A percentile compares a stretch with the other conserved stretches of the same genome.
Conservation (phyloP, 768 basidiomycete genomes). For the Trametes villosa region DNA sequence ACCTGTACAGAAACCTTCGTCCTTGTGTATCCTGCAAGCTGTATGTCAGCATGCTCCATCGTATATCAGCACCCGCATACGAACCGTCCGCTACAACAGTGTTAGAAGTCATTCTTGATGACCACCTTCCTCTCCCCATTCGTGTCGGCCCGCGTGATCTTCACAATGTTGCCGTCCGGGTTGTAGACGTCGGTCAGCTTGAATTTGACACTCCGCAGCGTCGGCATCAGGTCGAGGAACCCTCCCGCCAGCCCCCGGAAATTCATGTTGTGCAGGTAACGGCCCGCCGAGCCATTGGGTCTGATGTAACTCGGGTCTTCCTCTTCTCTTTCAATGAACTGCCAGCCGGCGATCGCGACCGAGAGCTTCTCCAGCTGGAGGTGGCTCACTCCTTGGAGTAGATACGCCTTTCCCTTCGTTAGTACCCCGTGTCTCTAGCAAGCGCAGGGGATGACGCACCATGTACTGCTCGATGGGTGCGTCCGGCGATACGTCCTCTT, state of each 20-base stretch:
- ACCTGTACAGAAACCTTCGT: too few relatives aligned
- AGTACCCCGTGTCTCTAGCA: too few relatives aligned
- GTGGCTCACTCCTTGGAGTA: neutral
- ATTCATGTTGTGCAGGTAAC: neutral
- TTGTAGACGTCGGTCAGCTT: neutral
- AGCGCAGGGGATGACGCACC: neutral
- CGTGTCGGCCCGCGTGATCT: neutral
- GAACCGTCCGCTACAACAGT: too few relatives aligned
- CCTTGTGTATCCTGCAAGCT: too few relatives aligned
- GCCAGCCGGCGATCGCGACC: neutral
- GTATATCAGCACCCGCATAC: too few relatives aligned
- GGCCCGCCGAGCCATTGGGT: neutral
- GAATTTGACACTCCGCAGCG: neutral
- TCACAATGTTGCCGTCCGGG: neutral
- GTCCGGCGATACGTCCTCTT: neutral
- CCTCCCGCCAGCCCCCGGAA: neutral
- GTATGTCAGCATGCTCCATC: too few relatives aligned
- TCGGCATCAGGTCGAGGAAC: neutral
- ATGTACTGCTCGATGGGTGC: neutral
- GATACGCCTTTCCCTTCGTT: too few relatives aligned
- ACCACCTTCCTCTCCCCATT: neutral
- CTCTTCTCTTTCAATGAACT: neutral
- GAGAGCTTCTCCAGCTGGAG: neutral
- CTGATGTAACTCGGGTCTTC: neutral
- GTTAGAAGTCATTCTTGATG: neutral